These are phyloP conservation scores for Hypoxylon rubiginosum DNA, from an alignment of 2,329 filamentous ascomycete species.

Conservation along the genomic window DNA sequence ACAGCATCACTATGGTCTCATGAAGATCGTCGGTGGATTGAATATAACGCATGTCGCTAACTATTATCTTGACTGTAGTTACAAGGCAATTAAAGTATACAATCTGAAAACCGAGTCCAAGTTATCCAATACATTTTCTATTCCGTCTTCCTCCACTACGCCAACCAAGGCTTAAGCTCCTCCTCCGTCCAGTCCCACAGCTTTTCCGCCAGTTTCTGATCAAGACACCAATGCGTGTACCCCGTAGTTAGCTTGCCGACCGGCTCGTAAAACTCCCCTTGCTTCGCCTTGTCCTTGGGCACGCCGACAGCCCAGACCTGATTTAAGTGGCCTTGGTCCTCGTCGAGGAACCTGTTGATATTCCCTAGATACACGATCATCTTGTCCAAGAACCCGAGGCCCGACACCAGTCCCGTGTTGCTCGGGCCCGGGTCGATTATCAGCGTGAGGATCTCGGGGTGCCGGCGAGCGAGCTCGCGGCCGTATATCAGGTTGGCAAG, in stretches of 20 bases:
- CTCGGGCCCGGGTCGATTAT: slow-evolving; percentile 50
- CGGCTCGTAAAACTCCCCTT: slow-evolving; percentile 55
- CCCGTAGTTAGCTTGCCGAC: slow-evolving; percentile 47
- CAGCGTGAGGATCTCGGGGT: slow-evolving; percentile 47
- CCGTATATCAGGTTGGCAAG: slow-evolving; percentile 53
- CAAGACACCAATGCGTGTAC: slow-evolving; percentile 33
- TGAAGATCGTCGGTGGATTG: too few species aligned
- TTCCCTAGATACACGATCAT: slow-evolving; percentile 37
- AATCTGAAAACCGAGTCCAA: neutral
- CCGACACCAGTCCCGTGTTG: slow-evolving; percentile 43
- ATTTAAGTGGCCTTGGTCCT: slow-evolving; percentile 55
- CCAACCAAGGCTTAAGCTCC: slow-evolving; percentile 44
- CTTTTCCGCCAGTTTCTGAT: slow-evolving; percentile 46
- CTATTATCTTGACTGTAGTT: too few species aligned
- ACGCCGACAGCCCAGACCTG: slow-evolving; percentile 56
- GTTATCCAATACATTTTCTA: neutral
- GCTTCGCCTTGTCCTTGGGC: slow-evolving; percentile 42
- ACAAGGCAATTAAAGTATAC: too few species aligned
- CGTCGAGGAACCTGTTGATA: slow-evolving; percentile 26
- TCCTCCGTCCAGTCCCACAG: slow-evolving; percentile 55
- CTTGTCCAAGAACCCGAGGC: slow-evolving; percentile 34
- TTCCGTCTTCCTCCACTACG: slow-evolving; percentile 6
- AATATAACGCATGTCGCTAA: neutral
- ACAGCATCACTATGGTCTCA: neutral
- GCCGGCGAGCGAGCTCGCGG: slow-evolving; percentile 47